Conservation (phyloP, 1,139 yeast genomes). For the Scheffersomyces lignicola region DNA sequence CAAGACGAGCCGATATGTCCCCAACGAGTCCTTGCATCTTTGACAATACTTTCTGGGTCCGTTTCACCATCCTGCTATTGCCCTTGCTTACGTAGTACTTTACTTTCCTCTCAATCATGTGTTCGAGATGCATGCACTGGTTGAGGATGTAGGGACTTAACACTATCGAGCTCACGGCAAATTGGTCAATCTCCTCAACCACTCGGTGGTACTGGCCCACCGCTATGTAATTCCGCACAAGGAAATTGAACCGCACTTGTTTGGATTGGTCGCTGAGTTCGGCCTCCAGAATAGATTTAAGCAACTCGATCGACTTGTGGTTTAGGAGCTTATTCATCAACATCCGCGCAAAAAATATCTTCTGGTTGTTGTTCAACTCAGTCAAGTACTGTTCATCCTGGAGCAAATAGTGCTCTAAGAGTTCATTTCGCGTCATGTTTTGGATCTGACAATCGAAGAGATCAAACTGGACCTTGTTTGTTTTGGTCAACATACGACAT, state of each 20-base stretch:
- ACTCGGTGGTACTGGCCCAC: constrained; percentile 21
- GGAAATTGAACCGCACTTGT: constrained; percentile 24
- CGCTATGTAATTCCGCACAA: constrained; percentile 22
- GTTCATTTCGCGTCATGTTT: constrained; percentile 17
- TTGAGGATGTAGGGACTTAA: constrained; percentile 37
- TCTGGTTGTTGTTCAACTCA: constrained; percentile 27
- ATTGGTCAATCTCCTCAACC: constrained; percentile 21
- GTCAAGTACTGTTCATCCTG: constrained; percentile 9
- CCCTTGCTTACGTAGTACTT: constrained; percentile 5
- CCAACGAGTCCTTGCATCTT: constrained; percentile 33
- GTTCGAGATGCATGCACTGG: constrained; percentile 33
- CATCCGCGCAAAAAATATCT: constrained; percentile 31
- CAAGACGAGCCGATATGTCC: constrained; percentile 30
- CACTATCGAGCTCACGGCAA: constrained; percentile 30
- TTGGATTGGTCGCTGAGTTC: constrained; percentile 27
- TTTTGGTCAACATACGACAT: constrained; percentile 18
- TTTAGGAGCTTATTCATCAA: constrained; percentile 29
- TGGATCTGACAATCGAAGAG: constrained; percentile 21
- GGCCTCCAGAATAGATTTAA: constrained; percentile 20
- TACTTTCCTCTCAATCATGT: constrained; percentile 15
- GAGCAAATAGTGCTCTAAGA: constrained; percentile 16
- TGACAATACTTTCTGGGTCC: constrained; percentile 11
- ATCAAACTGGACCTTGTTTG: constrained; percentile 18
- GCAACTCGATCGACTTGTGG: constrained; percentile 23
- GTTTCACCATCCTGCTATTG: constrained; percentile 3